phyloP scores from a whole-genome alignment of 768 basidiomycete species.

The Lanmaoa rubissima region DNA sequence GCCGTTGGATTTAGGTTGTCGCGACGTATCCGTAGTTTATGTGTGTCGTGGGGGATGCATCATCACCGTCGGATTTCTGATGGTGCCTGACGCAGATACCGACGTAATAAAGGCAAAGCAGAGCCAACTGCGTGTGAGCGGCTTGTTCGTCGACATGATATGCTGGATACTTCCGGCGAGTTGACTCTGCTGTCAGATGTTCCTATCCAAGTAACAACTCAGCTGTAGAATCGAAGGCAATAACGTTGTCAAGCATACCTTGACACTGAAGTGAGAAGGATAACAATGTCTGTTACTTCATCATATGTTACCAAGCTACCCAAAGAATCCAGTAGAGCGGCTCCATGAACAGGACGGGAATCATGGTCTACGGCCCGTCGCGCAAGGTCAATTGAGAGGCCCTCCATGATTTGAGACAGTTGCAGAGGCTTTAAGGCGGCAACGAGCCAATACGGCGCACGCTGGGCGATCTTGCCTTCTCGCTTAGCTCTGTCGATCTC shows the following conservation, averaged over 20 bases:
- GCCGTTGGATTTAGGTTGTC: not conserved
- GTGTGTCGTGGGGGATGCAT: not conserved
- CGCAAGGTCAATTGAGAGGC: not conserved
- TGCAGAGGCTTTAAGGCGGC: not conserved
- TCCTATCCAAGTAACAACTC: not conserved
- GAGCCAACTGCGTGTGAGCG: not conserved
- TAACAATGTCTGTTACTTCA: constrained; percentile 1
- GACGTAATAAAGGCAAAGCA: not conserved
- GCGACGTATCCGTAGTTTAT: not conserved
- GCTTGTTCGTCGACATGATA: not conserved
- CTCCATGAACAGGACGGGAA: not conserved
- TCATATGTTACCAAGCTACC: constrained; percentile 5
- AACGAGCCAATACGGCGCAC: constrained; percentile 4
- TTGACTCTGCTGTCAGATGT: not conserved
- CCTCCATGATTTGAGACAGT: not conserved
- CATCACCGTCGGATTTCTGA: not conserved
- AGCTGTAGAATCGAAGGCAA: not conserved
- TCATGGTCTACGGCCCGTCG: not conserved
- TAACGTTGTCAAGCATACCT: not conserved
- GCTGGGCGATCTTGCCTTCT: not conserved
- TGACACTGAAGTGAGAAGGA: constrained; percentile 7
- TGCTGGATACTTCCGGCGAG: not conserved
- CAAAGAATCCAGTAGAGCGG: not conserved
- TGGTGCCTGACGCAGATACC: not conserved
- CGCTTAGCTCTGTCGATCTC: not conserved